Evolutionary conservation across 257 asterid genomes (phyloP).

Genomic region (Fraxinus excelsior): DNA sequence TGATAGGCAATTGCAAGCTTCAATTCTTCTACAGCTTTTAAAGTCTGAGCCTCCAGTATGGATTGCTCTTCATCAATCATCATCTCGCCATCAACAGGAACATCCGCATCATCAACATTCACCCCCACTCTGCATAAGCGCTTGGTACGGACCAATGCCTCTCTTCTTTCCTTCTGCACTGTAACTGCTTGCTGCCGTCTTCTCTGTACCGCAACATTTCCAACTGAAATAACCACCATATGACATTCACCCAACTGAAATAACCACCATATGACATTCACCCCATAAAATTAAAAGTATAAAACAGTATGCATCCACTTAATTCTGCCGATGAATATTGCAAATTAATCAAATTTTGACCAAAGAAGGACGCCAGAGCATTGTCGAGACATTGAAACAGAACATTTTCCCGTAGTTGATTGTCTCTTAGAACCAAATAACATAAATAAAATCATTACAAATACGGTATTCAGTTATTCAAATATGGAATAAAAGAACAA

Average conservation of each 20-base stretch:
- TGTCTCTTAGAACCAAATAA: background rate
- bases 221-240: conserved; percentile 53
- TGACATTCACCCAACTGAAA: conserved; percentile 44
- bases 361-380: background rate
- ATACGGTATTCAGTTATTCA: background rate
- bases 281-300: conserved; percentile 11
- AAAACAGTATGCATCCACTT: background rate
- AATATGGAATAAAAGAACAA: background rate
- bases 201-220: conserved; percentile 76
- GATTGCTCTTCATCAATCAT: conserved; percentile 69
- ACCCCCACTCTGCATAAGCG: conserved; percentile 83
- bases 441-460: background rate
- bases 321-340: conserved; percentile 8
- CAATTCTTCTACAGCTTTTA: conserved; percentile 65
- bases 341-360: background rate
- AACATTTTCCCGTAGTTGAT: background rate
- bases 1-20: conserved; percentile 62
- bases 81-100: conserved; percentile 58
- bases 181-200: conserved; percentile 77
- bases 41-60: conserved; percentile 71
- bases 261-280: conserved; percentile 20
- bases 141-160: conserved; percentile 80
- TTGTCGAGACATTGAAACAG: background rate
- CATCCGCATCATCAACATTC: conserved; percentile 42
- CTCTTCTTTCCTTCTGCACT: conserved; percentile 90